These are phyloP conservation scores for Suillus bovinus DNA, from an alignment of 768 basidiomycete species.

Conservation along the genomic window DNA sequence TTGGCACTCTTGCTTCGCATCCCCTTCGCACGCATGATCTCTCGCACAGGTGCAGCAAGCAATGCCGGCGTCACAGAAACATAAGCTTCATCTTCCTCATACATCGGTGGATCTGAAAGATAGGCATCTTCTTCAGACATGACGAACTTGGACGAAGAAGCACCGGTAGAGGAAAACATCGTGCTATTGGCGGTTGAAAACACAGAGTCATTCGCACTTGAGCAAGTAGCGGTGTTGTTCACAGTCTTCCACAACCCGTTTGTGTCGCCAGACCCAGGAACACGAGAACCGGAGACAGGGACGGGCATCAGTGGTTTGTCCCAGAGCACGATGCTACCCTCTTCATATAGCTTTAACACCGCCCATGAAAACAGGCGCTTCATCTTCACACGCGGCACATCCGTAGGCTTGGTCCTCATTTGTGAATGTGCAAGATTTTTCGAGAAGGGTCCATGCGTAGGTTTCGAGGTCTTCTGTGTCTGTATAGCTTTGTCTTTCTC, in stretches of 20 bases:
- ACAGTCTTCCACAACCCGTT: slow-evolving; percentile 52
- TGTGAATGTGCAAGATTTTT: neutral
- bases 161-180: slow-evolving; percentile 28
- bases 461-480: neutral
- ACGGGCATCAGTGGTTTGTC: slow-evolving; percentile 52
- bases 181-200: slow-evolving; percentile 22
- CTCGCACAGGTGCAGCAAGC: slow-evolving; percentile 48
- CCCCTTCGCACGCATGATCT: slow-evolving; percentile 42
- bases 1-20: slow-evolving; percentile 12
- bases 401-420: slow-evolving; percentile 12
- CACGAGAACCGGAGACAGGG: slow-evolving; percentile 4
- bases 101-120: slow-evolving; percentile 58
- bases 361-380: slow-evolving; percentile 72
- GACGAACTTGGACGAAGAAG: slow-evolving; percentile 32
- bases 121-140: slow-evolving; percentile 33
- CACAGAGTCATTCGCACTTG: slow-evolving; percentile 22
- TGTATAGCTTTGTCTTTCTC: slow-evolving; percentile 29
- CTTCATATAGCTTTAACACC: slow-evolving; percentile 60
- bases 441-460: neutral
- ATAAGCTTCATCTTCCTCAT: slow-evolving; percentile 72
- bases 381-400: slow-evolving; percentile 43
- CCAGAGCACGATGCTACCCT: slow-evolving; percentile 77
- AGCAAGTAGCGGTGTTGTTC: slow-evolving; percentile 27
- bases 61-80: slow-evolving; percentile 56
- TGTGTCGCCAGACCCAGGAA: slow-evolving; percentile 18